Evolutionary conservation across 192 early-diverging fungal species (phyloP), one percentile per base, ranked within the genome.

Genomic region (Umbelopsis vinacea): DNA sequence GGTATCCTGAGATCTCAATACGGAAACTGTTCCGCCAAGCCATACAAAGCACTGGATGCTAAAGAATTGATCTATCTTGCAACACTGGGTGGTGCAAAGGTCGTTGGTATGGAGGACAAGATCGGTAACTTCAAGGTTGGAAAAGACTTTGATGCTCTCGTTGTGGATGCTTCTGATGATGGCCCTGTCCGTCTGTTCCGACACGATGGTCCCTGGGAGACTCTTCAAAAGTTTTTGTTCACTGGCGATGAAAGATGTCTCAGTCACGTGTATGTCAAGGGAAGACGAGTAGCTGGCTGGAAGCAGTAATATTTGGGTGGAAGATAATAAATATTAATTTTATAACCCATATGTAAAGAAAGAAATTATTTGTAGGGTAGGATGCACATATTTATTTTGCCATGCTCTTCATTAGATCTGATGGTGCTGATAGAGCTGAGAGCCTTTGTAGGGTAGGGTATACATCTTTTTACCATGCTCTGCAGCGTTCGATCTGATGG

Each of bases 61-160:
- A 73, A 80, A 1, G 94, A 98, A 75, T 84, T 88, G 45, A 81
- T 96, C 68, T 96, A 94, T 73, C 75, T 98, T 66, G 95, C 95
- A 17, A 98, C 97, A 0, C 74, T 95, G 75, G 97, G 96, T 69
- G 96, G 97, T 46, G 97, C 97, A 1, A 76, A 89, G 24, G 89
- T 93, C 7, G 82, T 97, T 81, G 89, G 89, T 54, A 75, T 96
- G 69, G 86, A 87, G 12, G 80, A 87, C 29, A 73, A 73, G 6
- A 84, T 96, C 22, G 97, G 97, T n/a, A 95, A 91, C 72, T 95
- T 98, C 78, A 77, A 81, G 43, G 73, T 79, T 11, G 95, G 93
- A 33, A 98, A 98, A 79, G 85, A 93, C 23, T 96, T 98, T 86
- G 97, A 98, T 80, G 97, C 97, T 17, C 82, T 98, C 33, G 82